These are phyloP conservation scores for Amaranthus hypochondriacus DNA, from an alignment of 148 eudicot species.

Conservation along the genomic window DNA sequence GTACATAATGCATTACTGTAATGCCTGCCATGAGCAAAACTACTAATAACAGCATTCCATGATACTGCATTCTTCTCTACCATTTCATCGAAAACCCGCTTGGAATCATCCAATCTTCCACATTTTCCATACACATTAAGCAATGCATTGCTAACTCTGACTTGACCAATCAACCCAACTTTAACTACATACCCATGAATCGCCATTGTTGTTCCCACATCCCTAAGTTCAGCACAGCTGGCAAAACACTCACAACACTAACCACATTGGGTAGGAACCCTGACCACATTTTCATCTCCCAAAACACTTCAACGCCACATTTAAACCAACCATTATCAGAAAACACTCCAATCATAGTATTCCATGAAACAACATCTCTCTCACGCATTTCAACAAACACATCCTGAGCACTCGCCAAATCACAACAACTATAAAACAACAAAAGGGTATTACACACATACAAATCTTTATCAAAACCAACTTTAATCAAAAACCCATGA, in stretches of 20 bases:
- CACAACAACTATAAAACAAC: constrained; percentile 49
- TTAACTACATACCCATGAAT: constrained; percentile 54
- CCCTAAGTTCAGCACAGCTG: constrained; percentile 53
- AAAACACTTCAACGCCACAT: constrained; percentile 35
- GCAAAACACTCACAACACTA: constrained; percentile 57
- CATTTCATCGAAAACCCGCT: constrained; percentile 42
- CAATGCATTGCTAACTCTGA: constrained; percentile 45
- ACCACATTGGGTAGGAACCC: constrained; percentile 40
- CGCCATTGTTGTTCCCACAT: constrained; percentile 28
- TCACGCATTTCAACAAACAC: constrained; percentile 72
- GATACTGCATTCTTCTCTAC: constrained; percentile 49
- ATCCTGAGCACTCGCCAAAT: constrained; percentile 26
- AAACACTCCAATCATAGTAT: constrained; percentile 51
- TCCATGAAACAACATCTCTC: constrained; percentile 70
- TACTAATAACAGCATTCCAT: constrained; percentile 62
- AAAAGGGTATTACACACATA: constrained; percentile 64
- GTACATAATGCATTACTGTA: constrained; percentile 36
- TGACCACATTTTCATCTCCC: constrained; percentile 36
- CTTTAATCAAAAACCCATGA: constrained; percentile 55
- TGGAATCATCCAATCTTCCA: constrained; percentile 27
- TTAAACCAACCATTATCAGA: constrained; percentile 23
- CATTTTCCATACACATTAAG: constrained; percentile 69
- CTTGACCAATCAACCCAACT: constrained; percentile 42
- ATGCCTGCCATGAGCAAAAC: constrained; percentile 36
- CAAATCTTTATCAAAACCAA: constrained; percentile 44